Evolutionary conservation across 2,329 filamentous ascomycete genomes (phyloP).

Genomic region (Fusarium camptoceras): DNA sequence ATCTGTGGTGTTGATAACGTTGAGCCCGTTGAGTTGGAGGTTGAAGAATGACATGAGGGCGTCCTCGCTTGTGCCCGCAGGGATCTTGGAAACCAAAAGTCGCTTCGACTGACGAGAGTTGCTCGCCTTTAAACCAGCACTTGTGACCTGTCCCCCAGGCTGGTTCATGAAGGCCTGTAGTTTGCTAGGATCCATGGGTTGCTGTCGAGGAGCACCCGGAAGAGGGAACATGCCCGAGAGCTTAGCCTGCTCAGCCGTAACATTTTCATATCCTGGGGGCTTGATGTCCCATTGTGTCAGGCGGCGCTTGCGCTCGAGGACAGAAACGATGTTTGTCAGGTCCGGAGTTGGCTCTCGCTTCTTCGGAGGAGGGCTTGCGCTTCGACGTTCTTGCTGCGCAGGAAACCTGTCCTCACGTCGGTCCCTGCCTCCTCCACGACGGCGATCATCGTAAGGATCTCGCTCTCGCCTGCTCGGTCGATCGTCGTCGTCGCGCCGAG

Average conservation of each 20-base stretch:
- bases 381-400: slow-evolving; percentile 71
- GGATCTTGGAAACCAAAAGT: slow-evolving; percentile 87
- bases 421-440: slow-evolving; percentile 62
- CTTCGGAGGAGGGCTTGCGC: slow-evolving; percentile 83
- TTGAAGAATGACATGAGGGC: slow-evolving; percentile 89
- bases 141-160: slow-evolving; percentile 76
- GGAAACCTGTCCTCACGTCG: slow-evolving; percentile 54
- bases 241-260: slow-evolving; percentile 98
- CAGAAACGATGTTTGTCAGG: slow-evolving; percentile 83
- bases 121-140: slow-evolving; percentile 86
- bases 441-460: slow-evolving; percentile 63
- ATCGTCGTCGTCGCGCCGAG: slow-evolving; percentile 74
- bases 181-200: slow-evolving; percentile 93
- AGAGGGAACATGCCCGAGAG: slow-evolving; percentile 99
- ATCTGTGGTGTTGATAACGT: slow-evolving; percentile 85
- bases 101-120: slow-evolving; percentile 96
- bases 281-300: slow-evolving; percentile 99
- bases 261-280: slow-evolving; percentile 96
- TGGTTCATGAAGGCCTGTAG: slow-evolving; percentile 97
- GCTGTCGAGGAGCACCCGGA: slow-evolving; percentile 92
- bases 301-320: slow-evolving; percentile 88
- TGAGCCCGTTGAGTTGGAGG: slow-evolving; percentile 94
- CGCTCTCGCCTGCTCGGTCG: slow-evolving; percentile 68
- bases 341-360: slow-evolving; percentile 97
- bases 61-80: slow-evolving; percentile 79